These are phyloP conservation scores for Cymbopogon citratus DNA, from an alignment of 176 grass and related monocot species.

Conservation along the genomic window DNA sequence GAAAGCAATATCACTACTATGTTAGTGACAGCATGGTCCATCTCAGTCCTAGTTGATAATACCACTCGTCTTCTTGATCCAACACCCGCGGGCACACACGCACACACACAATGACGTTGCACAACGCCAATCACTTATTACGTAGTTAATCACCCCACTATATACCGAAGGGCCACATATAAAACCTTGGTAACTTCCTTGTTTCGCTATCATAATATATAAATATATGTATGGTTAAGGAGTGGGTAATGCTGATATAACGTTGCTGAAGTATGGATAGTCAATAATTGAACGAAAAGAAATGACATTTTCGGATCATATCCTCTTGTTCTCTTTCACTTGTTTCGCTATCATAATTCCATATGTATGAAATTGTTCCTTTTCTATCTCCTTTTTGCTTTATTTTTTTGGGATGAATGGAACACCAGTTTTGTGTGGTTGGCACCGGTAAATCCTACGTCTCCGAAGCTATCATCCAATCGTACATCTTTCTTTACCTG, in stretches of 20 bases:
- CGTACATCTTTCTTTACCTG: neutral
- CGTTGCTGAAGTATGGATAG: slow-evolving; percentile 14
- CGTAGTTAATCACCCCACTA: neutral
- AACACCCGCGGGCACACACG: no score
- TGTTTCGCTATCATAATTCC: slow-evolving; percentile 16
- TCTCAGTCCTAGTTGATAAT: neutral
- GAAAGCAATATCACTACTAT: neutral
- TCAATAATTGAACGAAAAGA: neutral
- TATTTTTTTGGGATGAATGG: slow-evolving; percentile 14
- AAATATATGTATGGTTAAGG: neutral
- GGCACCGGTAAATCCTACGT: neutral
- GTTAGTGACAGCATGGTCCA: slow-evolving; percentile 5
- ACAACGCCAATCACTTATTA: neutral
- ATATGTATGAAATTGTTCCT: neutral
- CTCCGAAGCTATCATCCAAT: neutral
- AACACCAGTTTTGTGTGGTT: neutral
- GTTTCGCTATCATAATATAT: no score
- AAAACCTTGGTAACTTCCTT: neutral
- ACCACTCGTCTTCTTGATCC: neutral
- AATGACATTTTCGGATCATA: neutral
- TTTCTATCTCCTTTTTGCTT: neutral
- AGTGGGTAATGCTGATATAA: slow-evolving; percentile 24
- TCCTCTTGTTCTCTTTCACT: slow-evolving; percentile 10
- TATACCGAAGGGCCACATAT: neutral
- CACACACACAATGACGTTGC: no score